Conservation (phyloP, 2,329 filamentous ascomycete genomes). For the Fusarium nisikadoi region DNA sequence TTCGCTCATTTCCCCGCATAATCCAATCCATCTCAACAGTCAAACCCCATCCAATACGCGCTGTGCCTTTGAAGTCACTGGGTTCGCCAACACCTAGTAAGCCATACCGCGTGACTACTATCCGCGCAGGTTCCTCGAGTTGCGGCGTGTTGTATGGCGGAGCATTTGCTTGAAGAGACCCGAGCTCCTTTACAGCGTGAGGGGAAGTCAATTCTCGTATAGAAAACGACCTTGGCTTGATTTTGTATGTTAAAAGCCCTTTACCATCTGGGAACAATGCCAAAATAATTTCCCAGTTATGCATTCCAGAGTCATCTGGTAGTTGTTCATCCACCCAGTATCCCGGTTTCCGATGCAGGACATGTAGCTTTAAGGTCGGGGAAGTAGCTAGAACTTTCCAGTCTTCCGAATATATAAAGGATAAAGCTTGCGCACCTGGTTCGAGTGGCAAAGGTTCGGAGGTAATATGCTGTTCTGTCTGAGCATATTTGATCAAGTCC, state of each 20-base stretch:
- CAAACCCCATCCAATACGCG: neutral
- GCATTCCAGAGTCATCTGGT: accelerated
- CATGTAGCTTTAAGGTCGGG: accelerated
- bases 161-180: accelerated
- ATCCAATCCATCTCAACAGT: accelerated
- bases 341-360: neutral
- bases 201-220: neutral
- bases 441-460: neutral
- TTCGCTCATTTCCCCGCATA: accelerated
- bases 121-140: accelerated
- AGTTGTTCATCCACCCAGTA: neutral
- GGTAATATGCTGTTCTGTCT: neutral
- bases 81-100: accelerated
- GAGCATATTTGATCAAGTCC: neutral
- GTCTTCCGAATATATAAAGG: too few relatives aligned
- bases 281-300: accelerated
- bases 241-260: neutral
- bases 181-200: accelerated
- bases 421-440: accelerated
- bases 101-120: accelerated
- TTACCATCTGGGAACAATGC: neutral
- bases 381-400: too few relatives aligned
- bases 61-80: accelerated
- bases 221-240: accelerated
- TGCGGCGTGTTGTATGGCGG: accelerated